Evolutionary conservation across 2,329 filamentous ascomycete species (phyloP), one percentile per base, ranked within the genome.

Genomic region (Aureobasidium sp.): DNA sequence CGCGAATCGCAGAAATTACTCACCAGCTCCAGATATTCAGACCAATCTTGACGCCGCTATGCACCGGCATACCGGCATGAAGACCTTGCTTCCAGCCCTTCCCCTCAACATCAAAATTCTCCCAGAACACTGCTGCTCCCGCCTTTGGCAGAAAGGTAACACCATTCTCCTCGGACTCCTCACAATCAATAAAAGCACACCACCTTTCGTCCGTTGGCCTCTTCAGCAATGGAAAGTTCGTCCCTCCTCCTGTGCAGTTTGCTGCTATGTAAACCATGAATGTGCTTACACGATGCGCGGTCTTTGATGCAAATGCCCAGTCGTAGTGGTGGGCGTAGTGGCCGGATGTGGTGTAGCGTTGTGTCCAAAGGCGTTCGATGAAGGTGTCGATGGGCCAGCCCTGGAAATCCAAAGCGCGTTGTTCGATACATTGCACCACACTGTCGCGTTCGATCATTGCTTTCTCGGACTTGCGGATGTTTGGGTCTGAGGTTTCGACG

Each of bases 1-100:
- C 6, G 4, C 17, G 4, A n/a, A 27, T 5, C 5, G n/a, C n/a
- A n/a, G n/a, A n/a, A n/a, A n/a, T 24, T 5, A 37, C 45, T 49
- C 75, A 77, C 79, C 79, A 83, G 65, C 76, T 81, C 80, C 80
- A 84, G 56, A 84, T 80, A 66, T 84, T 83, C 66, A 83, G 64
- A 0, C 80, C 80, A 54, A 83, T 72, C 68, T 84, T 83, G 32
- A 67, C 71, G 2, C 80, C 80, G 35, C 65, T 70, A 44, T 66
- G 65, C 0, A 84, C 79, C 7, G 80, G 79, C 61, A 81, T 68
- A 4, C 78, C 79, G 38, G 79, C 79, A 71, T 84, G 80, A 71
- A 79, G 79, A 27, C 77, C 79, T 65, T 83, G 78, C 54, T 72
- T 69, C 60, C 79, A 80, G 11, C 79, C 79, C 19, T 67, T 70